Conservation (phyloP, 768 basidiomycete species). For the Nidularia pulvinata region DNA sequence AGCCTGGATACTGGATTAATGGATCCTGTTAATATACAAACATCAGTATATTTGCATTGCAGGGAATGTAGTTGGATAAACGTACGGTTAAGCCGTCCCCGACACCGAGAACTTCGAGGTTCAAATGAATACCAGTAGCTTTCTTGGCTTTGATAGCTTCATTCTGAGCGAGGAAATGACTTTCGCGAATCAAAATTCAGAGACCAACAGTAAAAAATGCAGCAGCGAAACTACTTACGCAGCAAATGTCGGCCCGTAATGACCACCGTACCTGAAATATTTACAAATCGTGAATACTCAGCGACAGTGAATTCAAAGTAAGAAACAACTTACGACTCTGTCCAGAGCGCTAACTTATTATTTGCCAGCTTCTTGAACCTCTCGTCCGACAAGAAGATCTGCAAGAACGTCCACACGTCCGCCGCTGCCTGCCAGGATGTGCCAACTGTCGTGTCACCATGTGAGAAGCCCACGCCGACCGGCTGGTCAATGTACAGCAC, state of each 20-base stretch:
- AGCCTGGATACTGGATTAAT: conserved; percentile 56
- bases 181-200: conserved; percentile 7
- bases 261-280: conserved; percentile 58
- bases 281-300: neutral
- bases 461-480: conserved; percentile 64
- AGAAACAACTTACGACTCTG: conserved; percentile 43
- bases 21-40: conserved; percentile 24
- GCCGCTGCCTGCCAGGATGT: conserved; percentile 53
- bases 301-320: no score
- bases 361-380: conserved; percentile 46
- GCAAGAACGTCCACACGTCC: conserved; percentile 63
- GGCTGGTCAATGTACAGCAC: conserved; percentile 70
- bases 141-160: conserved; percentile 47
- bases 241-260: conserved; percentile 70
- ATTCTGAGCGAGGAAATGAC: conserved; percentile 59
- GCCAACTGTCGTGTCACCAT: conserved; percentile 46
- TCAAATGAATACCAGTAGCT: conserved; percentile 43
- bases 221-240: conserved; percentile 24
- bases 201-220: neutral
- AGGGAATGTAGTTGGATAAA: no score
- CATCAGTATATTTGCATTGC: no score
- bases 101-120: conserved; percentile 60
- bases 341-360: conserved; percentile 58
- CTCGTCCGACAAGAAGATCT: conserved; percentile 57
- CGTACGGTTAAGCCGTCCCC: conserved; percentile 65